Evolutionary conservation across 768 basidiomycete species (phyloP), one percentile per base, ranked within the genome.

Genomic region (Suillus clintonianus): DNA sequence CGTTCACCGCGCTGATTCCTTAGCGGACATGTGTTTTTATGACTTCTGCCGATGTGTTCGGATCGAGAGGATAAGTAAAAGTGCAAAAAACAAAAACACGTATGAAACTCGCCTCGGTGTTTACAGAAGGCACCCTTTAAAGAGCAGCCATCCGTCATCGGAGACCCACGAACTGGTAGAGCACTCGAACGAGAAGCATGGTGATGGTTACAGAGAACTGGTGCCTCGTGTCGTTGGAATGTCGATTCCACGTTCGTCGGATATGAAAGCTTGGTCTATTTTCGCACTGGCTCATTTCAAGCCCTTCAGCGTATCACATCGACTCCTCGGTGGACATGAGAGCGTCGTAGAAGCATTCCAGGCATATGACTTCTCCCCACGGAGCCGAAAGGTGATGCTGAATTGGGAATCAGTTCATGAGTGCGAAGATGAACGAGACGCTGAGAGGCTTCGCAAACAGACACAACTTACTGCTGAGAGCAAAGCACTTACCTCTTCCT

Each of bases 1-100:
- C 61, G 37, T 69, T 2, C 66, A 68, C 48, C 54, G 74, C 1
- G 64, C 55, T 37, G 43, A 30, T 19, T 13, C 17, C 0, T 58
- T 78, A 9, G 0, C 13, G 2, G 13, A 73, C 48, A 61, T 74
- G 39, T 57, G 22, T n/a, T 77, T 76, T 56, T 76, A 70, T 63
- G 71, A 78, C 45, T 77, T 74, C 64, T 65, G 65, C n/a, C 45
- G 57, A 10, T 41, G 59, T n/a, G 51, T 67, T 53, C 10, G 41
- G 61, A 50, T 62, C 45, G 61, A 70, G 32, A 59, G 22, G 4
- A 67, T 54, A 48, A 63, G 4, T 5, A 42, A 61, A 36, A 61
- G 24, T 14, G 41, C 17, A 19, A 59, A 59, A 50, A 53, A 32
- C 22, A 50, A 37, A 19, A 56, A 42, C 42, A 68, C 32, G 7